Base-by-base conservation (phyloP, 2,329 filamentous ascomycete genomes). In the Anisogramma anomala region DNA sequence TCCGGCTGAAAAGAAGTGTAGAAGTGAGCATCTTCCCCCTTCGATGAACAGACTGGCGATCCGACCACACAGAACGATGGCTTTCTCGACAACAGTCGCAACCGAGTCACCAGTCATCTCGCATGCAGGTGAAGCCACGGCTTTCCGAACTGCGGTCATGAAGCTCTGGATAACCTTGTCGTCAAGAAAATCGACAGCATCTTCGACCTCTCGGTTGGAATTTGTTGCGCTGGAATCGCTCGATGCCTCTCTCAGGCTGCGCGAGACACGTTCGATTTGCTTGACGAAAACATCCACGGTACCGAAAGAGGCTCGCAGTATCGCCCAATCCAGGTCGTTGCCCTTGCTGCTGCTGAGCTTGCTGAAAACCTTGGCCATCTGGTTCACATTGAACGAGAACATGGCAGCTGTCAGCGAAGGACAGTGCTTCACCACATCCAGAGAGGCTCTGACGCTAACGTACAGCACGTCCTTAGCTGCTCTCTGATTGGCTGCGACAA, bases 391-490 rank as follows among this genome's bases (percentile, higher is more conserved):
- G 22, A 76, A 50, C 11, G 64, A 67, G 44, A 69, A 69, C 2
- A 67, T 66, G 5, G 66, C 67, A 13, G 65, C 58, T 41, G 61
- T 62, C 6, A 76, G 57, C 18, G 67, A 63, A 11, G 56, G 54
- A 0, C 70, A 63, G 26, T 67, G 60, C 36, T 53, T 60, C 53
- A 77, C 59, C 3, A 74, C 70, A 45, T 73, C 67, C 27, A 72
- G 52, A 8, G 70, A 74, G 1, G 69, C 62, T 35, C 58, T 58
- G 27, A 68, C 57, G 4, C 67, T 72, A 41, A 64, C 61, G 37
- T 68, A 55, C 10, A 78, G 52, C 23, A 77, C 59, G 42, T 77
- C 72, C 58, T 69, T 64, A 2, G 71, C 64, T 4, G 69, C 66
- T 17, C 65, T 63, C 48, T 67, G 72, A 52, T 78, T 78, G 49